Conservation (phyloP, 140 eudicot species). For the Anethum foeniculum region DNA sequence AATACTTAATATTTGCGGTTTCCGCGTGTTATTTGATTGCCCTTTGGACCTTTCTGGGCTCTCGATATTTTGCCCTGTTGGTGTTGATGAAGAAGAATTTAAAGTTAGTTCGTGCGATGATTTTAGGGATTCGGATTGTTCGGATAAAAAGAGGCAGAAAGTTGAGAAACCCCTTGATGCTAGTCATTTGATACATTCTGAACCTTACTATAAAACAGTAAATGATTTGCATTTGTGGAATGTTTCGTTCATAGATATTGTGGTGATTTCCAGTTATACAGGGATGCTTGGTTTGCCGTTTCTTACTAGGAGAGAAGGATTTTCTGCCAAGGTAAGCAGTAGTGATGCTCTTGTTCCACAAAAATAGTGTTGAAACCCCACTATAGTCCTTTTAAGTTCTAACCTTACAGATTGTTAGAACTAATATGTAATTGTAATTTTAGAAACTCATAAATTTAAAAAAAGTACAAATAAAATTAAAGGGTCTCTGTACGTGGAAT, state of each 20-base stretch:
- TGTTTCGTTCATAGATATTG: slow-evolving; percentile 60
- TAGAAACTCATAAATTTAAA: not conserved
- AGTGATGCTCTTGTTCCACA: not conserved
- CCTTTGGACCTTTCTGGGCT: slow-evolving; percentile 80
- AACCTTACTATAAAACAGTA: slow-evolving; percentile 59
- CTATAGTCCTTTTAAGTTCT: not conserved
- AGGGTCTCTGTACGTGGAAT: not conserved
- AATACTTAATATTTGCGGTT: slow-evolving; percentile 27
- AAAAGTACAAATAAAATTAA: not conserved
- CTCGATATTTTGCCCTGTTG: slow-evolving; percentile 47
- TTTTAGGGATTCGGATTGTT: slow-evolving; percentile 8
- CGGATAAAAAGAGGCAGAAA: slow-evolving; percentile 28
- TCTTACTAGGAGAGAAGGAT: slow-evolving; percentile 59
- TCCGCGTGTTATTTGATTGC: slow-evolving; percentile 51
- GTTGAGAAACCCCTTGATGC: slow-evolving; percentile 38
- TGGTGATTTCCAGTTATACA: slow-evolving; percentile 71
- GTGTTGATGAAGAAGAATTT: slow-evolving; percentile 8
- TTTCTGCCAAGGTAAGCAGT: slow-evolving; percentile 49
- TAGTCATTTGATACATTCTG: slow-evolving; percentile 35
- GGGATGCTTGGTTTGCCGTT: slow-evolving; percentile 93
- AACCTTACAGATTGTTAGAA: not conserved
- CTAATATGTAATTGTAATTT: not conserved
- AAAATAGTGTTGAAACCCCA: not conserved
- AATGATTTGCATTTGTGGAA: slow-evolving; percentile 52
- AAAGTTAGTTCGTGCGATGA: not conserved